A percentile compares a stretch with the other conserved stretches of the same genome.
These are phyloP conservation scores for Podaxis mareebaensis DNA, from an alignment of 768 basidiomycete genomes.

Conservation along the genomic window DNA sequence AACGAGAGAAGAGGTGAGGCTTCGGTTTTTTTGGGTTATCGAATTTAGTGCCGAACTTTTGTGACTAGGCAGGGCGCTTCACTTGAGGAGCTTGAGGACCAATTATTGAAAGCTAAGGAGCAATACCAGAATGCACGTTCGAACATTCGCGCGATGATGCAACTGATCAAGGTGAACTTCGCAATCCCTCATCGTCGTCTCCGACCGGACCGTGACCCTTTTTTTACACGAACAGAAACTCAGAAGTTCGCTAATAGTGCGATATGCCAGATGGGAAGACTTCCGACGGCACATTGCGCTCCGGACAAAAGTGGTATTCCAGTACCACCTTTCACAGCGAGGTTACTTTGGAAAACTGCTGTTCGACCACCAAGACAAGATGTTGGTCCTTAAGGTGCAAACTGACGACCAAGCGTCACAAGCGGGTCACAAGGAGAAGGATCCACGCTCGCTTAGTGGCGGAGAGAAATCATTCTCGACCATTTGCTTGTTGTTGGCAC, in stretches of 20 bases:
- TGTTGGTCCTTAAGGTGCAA: conserved; percentile 73
- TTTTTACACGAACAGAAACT: conserved; percentile 50
- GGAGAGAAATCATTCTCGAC: conserved; percentile 98
- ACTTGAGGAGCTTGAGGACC: conserved; percentile 73
- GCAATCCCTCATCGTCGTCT: not conserved
- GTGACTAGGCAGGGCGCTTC: conserved; percentile 68
- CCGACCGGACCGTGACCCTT: not conserved
- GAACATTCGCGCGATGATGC: conserved; percentile 63
- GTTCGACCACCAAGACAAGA: conserved; percentile 75
- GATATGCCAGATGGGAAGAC: conserved; percentile 78
- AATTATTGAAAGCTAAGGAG: conserved; percentile 65
- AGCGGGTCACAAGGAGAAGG: conserved; percentile 72
- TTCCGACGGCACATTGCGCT: conserved; percentile 90
- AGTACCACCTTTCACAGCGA: conserved; percentile 78
- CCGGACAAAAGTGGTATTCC: conserved; percentile 82
- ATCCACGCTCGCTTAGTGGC: conserved; percentile 84
- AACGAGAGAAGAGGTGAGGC: conserved; percentile 62
- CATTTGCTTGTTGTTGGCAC: conserved; percentile 87
- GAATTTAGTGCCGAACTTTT: not conserved
- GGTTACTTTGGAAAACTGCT: conserved; percentile 88
- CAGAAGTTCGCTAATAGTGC: conserved; percentile 60
- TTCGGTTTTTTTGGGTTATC: not conserved
- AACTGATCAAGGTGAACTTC: conserved; percentile 62
- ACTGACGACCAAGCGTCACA: conserved; percentile 72
- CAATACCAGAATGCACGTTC: conserved; percentile 58